Evolutionary conservation across 257 asterid species (phyloP).

Genomic region (Asclepias syriaca): DNA sequence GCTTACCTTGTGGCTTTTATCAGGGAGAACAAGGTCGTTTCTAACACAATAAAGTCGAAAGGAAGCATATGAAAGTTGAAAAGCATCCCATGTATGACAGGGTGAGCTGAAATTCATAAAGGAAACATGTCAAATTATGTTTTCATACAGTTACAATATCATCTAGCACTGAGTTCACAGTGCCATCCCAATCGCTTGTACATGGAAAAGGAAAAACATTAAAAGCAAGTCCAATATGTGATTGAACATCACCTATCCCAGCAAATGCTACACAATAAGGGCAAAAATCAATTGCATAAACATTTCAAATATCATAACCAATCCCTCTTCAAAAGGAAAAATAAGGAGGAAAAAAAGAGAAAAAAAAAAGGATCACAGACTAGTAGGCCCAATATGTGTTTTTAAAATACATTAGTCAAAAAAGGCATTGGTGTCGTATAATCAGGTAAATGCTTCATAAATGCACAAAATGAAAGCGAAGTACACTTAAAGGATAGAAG

Average conservation of each 20-base stretch:
- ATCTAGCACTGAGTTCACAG: neutral
- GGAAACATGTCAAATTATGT: constrained; percentile 7
- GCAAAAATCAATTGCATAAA: neutral
- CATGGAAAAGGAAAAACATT: neutral
- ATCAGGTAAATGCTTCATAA: neutral
- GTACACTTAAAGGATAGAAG: neutral
- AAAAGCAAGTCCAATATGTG: neutral
- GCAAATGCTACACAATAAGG: neutral
- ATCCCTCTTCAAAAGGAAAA: neutral
- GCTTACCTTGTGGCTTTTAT: constrained; percentile 28
- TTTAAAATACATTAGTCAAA: neutral
- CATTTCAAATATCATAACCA: neutral
- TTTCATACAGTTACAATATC: neutral
- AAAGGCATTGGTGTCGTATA: neutral
- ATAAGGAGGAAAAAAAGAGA: neutral
- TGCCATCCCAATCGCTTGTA: neutral
- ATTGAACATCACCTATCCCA: neutral
- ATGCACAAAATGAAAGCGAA: neutral
- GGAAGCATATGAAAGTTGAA: constrained; percentile 89
- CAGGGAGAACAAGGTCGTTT: constrained; percentile 42
- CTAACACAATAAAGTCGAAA: constrained; percentile 72
- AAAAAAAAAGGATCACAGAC: neutral
- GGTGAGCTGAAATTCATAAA: constrained; percentile 55
- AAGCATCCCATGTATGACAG: constrained; percentile 94
- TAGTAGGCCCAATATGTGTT: neutral